Evolutionary conservation across 345 rosid species (phyloP).

Genomic region (Clarkia xantiana): DNA sequence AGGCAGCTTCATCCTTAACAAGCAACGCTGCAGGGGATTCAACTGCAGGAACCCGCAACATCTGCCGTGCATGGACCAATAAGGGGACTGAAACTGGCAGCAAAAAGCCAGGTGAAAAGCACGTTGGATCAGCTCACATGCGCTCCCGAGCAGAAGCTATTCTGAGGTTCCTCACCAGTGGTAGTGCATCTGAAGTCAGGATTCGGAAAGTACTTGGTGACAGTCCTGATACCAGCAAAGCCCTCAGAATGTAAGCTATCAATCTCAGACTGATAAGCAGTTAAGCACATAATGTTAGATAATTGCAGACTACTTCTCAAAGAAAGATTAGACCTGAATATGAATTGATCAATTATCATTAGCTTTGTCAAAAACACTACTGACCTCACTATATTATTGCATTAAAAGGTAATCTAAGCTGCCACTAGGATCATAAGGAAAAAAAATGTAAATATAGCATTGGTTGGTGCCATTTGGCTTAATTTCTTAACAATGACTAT

Average conservation of each 20-base stretch:
- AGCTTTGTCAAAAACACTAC: too few species aligned
- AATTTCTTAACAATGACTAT: neutral
- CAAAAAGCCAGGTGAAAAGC: conserved; percentile 17
- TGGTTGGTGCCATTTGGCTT: neutral
- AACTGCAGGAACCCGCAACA: conserved; percentile 17
- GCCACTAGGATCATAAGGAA: too few species aligned
- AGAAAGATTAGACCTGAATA: too few species aligned
- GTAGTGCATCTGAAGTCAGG: conserved; percentile 47
- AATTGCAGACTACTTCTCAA: too few species aligned
- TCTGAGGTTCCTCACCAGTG: conserved; percentile 51
- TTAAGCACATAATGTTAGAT: neutral
- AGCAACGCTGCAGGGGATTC: conserved; percentile 44
- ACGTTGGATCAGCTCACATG: conserved; percentile 25
- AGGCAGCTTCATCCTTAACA: conserved; percentile 44
- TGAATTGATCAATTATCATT: too few species aligned
- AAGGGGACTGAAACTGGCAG: conserved; percentile 1
- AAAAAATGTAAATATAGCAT: too few species aligned
- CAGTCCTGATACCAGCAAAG: conserved; percentile 96
- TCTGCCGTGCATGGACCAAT: conserved; percentile 8
- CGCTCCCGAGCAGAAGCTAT: conserved; percentile 60
- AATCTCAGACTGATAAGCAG: conserved; percentile 1
- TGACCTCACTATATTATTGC: too few species aligned
- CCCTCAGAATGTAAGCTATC: conserved; percentile 57
- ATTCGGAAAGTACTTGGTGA: conserved; percentile 73
- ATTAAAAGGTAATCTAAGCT: too few species aligned